Percentiles rank a stretch among this genome's conserved stretches.
Conservation (phyloP, 179 eudicot species). For the Vitellaria paradoxa region DNA sequence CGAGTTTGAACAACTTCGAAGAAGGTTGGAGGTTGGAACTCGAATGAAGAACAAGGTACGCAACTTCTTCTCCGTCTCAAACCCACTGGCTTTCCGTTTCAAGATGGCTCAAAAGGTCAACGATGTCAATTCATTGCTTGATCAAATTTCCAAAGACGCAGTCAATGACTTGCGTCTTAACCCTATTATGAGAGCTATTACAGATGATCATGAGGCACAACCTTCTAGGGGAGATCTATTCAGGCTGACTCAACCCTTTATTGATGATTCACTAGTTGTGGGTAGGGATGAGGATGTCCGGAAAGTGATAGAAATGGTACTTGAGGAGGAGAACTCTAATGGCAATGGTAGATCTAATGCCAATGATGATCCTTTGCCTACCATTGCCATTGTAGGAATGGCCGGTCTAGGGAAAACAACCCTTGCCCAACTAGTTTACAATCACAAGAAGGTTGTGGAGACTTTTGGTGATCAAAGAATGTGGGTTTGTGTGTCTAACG, state of each 20-base stretch:
- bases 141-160: not conserved
- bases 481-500: slow-evolving; percentile 7
- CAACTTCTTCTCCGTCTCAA: not conserved
- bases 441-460: not conserved
- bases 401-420: slow-evolving; percentile 5
- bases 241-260: not conserved
- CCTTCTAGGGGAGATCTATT: no score
- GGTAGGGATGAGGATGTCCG: not conserved
- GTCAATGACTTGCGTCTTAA: not conserved
- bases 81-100: not conserved
- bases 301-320: not conserved
- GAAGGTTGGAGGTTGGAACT: no score
- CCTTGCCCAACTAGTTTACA: slow-evolving; percentile 6
- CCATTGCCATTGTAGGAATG: slow-evolving; percentile 7
- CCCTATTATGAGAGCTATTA: not conserved
- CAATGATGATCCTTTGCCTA: not conserved
- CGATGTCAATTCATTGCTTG: not conserved
- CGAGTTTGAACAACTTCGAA: not conserved
- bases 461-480: not conserved
- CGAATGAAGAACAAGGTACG: not conserved
- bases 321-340: not conserved
- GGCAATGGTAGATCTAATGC: not conserved
- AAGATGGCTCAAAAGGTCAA: not conserved
- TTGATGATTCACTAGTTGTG: not conserved
- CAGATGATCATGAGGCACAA: no score